Evolutionary conservation across 495 filamentous ascomycete species (phyloP), one percentile per base, ranked within the genome.

Genomic region (Annulohypoxylon bovei): DNA sequence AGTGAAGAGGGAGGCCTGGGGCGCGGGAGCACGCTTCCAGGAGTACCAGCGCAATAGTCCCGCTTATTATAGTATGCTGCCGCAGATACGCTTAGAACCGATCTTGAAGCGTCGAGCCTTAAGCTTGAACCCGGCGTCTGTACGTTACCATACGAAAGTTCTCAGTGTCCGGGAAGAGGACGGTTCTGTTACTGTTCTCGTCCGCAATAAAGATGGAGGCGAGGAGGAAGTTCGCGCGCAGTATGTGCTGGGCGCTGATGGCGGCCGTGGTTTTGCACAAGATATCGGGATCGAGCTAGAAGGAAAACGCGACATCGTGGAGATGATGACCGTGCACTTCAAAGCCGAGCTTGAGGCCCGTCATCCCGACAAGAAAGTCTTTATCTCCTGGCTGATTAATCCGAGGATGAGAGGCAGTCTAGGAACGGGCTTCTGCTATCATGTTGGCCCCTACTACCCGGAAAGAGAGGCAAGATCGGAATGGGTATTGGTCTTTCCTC

Each of bases 291-390:
- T 54, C 28, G 50, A 54, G 9, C 35, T 28, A 28, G 50, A 54
- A 33, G 50, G 50, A 35, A 54, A 54, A 18, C 50, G 22, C 18
- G 50, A 54, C 18, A 54, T 54, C 18, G 50, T 54, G 12, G 50
- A 54, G n/a, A 54, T 54, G 50, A 54, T 54, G 50, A 54, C 50
- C 22, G 50, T 54, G 50, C 50, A 54, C 28, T 54, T 54, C 6
- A 35, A 35, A 35, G 50, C 50, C 18, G 50, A 54, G 11, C 50
- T 54, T 22, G 50, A 54, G 16, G 30, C 4, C 11, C 28, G 35
- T 1, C 50, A 54, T 35, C 50, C 50, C 1, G 50, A 54, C 20
- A 54, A 54, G 50, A 54, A 35, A 28, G 50, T 54, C n/a, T 54
- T 54, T 35, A 28, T 54, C 50, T 54, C 50, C 22, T 54, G 50